phyloP scores from a whole-genome alignment of 257 asterid species.

The Nicotiana paniculata region DNA sequence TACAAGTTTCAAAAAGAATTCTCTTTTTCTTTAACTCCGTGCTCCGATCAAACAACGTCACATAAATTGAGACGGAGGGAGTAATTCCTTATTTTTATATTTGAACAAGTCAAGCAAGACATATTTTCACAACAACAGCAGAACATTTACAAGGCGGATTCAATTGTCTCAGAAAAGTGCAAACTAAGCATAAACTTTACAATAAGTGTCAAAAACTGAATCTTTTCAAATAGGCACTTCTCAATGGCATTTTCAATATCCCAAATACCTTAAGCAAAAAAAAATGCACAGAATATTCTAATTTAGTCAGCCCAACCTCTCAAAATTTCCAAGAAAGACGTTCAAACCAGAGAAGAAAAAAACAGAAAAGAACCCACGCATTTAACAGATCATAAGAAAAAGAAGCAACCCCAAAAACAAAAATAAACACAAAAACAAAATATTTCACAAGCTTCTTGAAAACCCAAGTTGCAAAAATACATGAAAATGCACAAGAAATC shows the following conservation, averaged over 20 bases:
- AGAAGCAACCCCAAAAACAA: background rate
- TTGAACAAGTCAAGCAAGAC: slow-evolving; percentile 3
- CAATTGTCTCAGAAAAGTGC: background rate
- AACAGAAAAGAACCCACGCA: background rate
- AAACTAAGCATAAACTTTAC: background rate
- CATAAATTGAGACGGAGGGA: too few species aligned
- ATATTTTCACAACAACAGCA: background rate
- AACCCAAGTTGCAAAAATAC: background rate
- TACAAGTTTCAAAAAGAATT: too few species aligned
- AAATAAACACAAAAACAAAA: background rate
- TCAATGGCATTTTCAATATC: background rate
- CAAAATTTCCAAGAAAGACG: background rate
- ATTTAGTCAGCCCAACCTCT: background rate
- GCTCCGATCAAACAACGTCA: too few species aligned
- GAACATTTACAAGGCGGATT: background rate
- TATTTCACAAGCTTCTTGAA: slow-evolving; percentile 1
- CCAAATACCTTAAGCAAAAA: background rate
- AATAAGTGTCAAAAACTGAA: background rate
- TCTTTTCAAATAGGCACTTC: background rate
- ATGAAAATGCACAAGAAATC: background rate
- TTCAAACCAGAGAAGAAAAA: background rate
- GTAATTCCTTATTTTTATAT: background rate
- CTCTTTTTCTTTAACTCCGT: too few species aligned
- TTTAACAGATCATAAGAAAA: slow-evolving; percentile 1
- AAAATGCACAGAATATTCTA: background rate